Evolutionary conservation across 176 grass and related monocot species (phyloP).

Genomic region (maize (Zea mays)): Zm-B73-REFERENCE-NAM-5.0 NC_050104.1:44799501-44800000

Average conservation of each 20-base stretch:
- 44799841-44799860: constrained; percentile 7
- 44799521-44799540: background rate
- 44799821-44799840: background rate
- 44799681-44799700: background rate
- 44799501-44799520: background rate
- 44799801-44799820: background rate
- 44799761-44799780: background rate
- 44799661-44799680: background rate
- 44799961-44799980: constrained; percentile 6
- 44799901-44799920: background rate
- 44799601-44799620: background rate
- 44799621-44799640: background rate
- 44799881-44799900: background rate
- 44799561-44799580: background rate
- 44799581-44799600: background rate
- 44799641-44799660: background rate
- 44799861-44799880: background rate
- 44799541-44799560: background rate
- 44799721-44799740: background rate
- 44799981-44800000: background rate
- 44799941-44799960: background rate
- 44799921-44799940: background rate
- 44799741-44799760: background rate
- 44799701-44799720: background rate
- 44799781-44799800: background rate